phyloP scores from a whole-genome alignment of 768 basidiomycete genomes.

The Sporobolomyces roseus region DNA sequence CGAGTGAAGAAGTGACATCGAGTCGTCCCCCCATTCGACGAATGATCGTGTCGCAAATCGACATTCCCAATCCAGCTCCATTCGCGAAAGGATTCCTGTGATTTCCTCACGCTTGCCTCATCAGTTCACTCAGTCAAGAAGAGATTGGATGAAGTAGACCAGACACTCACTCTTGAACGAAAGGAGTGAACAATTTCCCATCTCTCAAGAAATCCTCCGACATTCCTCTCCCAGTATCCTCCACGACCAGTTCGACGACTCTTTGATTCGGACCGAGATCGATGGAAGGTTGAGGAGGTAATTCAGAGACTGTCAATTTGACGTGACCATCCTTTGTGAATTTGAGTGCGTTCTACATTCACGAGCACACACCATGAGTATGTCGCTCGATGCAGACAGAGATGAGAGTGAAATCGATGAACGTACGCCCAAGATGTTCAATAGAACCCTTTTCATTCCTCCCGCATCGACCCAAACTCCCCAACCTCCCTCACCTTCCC shows the following conservation, averaged over 20 bases:
- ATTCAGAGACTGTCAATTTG: slow-evolving; percentile 15
- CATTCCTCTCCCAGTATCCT: slow-evolving; percentile 33
- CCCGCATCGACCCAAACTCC: slow-evolving; percentile 22
- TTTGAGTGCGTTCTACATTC: slow-evolving; percentile 24
- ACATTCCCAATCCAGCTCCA: slow-evolving; percentile 28
- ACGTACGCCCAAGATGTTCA: slow-evolving; percentile 25
- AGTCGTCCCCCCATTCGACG: slow-evolving; percentile 25
- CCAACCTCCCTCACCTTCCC: slow-evolving; percentile 13
- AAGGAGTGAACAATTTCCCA: slow-evolving; percentile 13
- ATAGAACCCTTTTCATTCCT: slow-evolving; percentile 26
- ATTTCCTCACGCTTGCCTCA: no score
- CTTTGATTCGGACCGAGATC: slow-evolving; percentile 11
- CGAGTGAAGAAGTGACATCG: slow-evolving; percentile 24
- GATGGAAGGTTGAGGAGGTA: neutral
- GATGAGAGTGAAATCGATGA: no score
- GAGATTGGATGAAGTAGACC: neutral
- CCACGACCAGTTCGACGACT: slow-evolving; percentile 13
- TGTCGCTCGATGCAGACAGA: neutral
- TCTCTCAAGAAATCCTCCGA: slow-evolving; percentile 17
- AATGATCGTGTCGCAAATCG: slow-evolving; percentile 27
- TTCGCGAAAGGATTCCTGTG: slow-evolving; percentile 17
- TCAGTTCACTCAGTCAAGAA: no score
- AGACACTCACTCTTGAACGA: slow-evolving; percentile 26
- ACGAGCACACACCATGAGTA: neutral
- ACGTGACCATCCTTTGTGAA: slow-evolving; percentile 23